A percentile compares a stretch with the other conserved stretches of the same genome.
These are phyloP conservation scores for Cercophora scortea DNA, from an alignment of 495 filamentous ascomycete species.

Conservation along the genomic window DNA sequence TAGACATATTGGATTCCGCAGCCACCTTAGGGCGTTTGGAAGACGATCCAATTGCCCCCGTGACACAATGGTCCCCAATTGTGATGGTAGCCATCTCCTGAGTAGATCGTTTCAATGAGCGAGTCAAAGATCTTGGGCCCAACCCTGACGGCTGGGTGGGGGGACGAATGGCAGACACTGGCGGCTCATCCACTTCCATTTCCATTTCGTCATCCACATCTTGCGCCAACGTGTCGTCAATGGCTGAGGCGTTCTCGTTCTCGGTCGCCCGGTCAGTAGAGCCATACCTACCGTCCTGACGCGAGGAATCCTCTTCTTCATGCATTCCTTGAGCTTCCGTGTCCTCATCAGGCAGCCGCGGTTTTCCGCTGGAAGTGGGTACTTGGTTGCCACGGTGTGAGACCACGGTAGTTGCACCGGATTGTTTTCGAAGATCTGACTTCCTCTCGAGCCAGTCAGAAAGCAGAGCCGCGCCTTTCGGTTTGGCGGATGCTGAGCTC, in stretches of 20 bases:
- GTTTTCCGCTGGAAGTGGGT: no score
- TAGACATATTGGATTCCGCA: conserved; percentile 1
- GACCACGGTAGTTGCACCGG: background rate
- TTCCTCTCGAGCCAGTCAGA: conserved; percentile 17
- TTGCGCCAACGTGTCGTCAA: background rate
- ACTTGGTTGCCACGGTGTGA: background rate
- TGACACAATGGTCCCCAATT: conserved; percentile 72
- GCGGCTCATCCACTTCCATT: conserved; percentile 16
- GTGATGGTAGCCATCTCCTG: conserved; percentile 83
- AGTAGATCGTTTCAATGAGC: conserved; percentile 47
- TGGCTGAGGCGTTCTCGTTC: background rate
- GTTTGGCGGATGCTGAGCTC: background rate
- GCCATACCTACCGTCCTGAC: no score
- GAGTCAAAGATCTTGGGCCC: conserved; percentile 10
- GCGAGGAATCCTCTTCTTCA: no score
- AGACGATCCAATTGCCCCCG: conserved; percentile 36
- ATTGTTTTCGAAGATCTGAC: background rate
- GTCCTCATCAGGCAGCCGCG: background rate
- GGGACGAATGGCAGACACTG: conserved; percentile 28
- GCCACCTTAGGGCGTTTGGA: conserved; percentile 27
- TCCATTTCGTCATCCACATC: background rate
- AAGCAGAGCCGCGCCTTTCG: conserved; percentile 2
- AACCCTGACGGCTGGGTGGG: conserved; percentile 26
- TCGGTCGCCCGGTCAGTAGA: background rate
- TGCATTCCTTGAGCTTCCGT: background rate